A percentile compares a stretch with the other conserved stretches of the same genome.
Evolutionary conservation across 2,329 filamentous ascomycete genomes (phyloP).

Genomic region (Xylariaceae sp.): DNA sequence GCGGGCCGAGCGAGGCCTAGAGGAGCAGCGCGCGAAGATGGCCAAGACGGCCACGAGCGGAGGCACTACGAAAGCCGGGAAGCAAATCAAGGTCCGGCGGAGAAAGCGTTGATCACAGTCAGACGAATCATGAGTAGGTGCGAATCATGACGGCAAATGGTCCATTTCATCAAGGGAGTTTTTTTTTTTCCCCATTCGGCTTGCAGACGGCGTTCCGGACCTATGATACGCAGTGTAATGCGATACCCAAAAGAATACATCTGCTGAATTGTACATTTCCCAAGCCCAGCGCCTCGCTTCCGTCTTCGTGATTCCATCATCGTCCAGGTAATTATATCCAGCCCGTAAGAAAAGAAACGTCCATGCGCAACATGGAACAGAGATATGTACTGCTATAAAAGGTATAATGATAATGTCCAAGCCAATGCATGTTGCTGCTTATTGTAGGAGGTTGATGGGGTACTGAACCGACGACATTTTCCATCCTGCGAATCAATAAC

Average conservation of each 20-base stretch:
- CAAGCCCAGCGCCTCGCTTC: constrained; percentile 3
- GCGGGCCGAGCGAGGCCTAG: constrained; percentile 53
- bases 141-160: neutral
- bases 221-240: neutral
- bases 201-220: constrained; percentile 13
- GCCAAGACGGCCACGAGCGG: constrained; percentile 60
- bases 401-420: neutral
- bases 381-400: constrained; percentile 11
- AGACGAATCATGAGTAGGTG: neutral
- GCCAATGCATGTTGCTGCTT: too few relatives aligned
- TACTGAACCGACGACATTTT: too few relatives aligned
- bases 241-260: constrained; percentile 7
- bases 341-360: constrained; percentile 8
- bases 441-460: too few relatives aligned
- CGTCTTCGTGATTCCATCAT: neutral
- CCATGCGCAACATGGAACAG: neutral
- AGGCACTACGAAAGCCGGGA: constrained; percentile 54
- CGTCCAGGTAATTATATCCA: constrained; percentile 12
- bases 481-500: too few relatives aligned
- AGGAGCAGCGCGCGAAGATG: constrained; percentile 58
- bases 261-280: constrained; percentile 2
- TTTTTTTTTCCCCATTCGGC: neutral
- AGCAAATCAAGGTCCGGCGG: constrained; percentile 59
- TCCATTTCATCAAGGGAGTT: too few relatives aligned
- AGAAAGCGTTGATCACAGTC: constrained; percentile 48